phyloP scores from a whole-genome alignment of 1,284 basidiomycete species.

The Trichosporon sp. region DNA sequence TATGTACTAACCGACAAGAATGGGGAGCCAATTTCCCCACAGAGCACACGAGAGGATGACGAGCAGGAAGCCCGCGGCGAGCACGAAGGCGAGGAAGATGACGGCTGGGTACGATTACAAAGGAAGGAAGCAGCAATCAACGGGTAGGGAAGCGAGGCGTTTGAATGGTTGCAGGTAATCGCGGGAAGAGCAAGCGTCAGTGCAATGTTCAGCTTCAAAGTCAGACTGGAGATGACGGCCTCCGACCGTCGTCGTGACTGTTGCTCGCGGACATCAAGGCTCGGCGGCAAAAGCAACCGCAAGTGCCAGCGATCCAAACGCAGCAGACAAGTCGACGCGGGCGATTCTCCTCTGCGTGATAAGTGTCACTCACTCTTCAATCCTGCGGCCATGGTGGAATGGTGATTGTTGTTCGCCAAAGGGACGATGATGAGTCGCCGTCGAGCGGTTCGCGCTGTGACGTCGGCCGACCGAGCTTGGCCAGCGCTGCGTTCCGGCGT shows the following conservation, averaged over 20 bases:
- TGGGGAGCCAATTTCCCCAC: slow-evolving; percentile 94
- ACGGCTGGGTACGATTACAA: slow-evolving; percentile 64
- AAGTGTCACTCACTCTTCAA: slow-evolving; percentile 43
- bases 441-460: slow-evolving; percentile 8
- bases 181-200: slow-evolving; percentile 4
- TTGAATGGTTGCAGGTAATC: background rate
- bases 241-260: too few species aligned
- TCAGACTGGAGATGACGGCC: too few species aligned
- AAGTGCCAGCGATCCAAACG: too few species aligned
- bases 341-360: background rate
- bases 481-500: slow-evolving; percentile 1
- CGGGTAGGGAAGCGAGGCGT: too few species aligned
- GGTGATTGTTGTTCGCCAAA: background rate
- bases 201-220: background rate
- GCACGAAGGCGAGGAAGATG: slow-evolving; percentile 90
- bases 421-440: background rate
- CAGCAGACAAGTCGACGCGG: background rate
- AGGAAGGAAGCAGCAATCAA: too few species aligned
- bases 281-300: too few species aligned
- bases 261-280: too few species aligned
- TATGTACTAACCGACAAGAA: slow-evolving; percentile 81
- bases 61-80: slow-evolving; percentile 93
- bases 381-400: slow-evolving; percentile 45
- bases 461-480: slow-evolving; percentile 8
- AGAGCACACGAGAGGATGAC: slow-evolving; percentile 97